Evolutionary conservation across 2,329 filamentous ascomycete genomes (phyloP).

Genomic region (Xylariaceae sp.): DNA sequence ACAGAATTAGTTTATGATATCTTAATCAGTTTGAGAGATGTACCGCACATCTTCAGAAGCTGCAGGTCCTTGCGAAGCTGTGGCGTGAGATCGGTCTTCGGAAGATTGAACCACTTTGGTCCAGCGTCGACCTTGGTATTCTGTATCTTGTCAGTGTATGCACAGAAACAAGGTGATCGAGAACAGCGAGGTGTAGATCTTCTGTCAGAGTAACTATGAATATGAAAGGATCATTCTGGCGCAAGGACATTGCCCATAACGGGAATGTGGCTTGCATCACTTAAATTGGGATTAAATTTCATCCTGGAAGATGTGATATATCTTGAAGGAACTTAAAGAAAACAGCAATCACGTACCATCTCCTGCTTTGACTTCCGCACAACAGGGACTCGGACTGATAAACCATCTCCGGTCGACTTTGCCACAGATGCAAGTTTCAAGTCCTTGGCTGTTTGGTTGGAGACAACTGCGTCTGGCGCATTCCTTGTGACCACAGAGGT

Average conservation of each 20-base stretch:
- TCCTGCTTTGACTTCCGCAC: conserved; percentile 27
- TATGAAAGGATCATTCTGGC: conserved; percentile 47
- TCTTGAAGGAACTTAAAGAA: background rate
- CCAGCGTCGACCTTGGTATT: conserved; percentile 59
- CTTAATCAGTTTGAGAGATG: background rate
- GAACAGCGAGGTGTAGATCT: conserved; percentile 1
- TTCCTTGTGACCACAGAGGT: conserved; percentile 23
- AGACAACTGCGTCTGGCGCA: conserved; percentile 30
- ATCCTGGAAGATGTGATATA: conserved; percentile 54
- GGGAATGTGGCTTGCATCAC: conserved; percentile 74
- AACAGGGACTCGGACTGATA: conserved; percentile 28
- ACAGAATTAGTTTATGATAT: conserved; percentile 55
- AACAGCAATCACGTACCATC: conserved; percentile 25
- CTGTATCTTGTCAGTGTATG: conserved; percentile 22
- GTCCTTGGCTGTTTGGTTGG: conserved; percentile 5
- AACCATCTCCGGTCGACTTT: conserved; percentile 10
- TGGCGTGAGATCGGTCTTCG: conserved; percentile 76
- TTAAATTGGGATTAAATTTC: conserved; percentile 68
- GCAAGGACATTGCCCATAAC: conserved; percentile 76
- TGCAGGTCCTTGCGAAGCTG: conserved; percentile 87
- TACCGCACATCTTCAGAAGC: conserved; percentile 48
- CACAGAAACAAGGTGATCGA: background rate
- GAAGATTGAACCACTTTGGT: conserved; percentile 81
- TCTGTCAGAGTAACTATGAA: conserved; percentile 73
- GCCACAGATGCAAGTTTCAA: conserved; percentile 11